Percentiles rank a stretch among this genome's conserved stretches.
Conservation (phyloP, 768 basidiomycete genomes). For the Rhodocollybia butyracea region DNA sequence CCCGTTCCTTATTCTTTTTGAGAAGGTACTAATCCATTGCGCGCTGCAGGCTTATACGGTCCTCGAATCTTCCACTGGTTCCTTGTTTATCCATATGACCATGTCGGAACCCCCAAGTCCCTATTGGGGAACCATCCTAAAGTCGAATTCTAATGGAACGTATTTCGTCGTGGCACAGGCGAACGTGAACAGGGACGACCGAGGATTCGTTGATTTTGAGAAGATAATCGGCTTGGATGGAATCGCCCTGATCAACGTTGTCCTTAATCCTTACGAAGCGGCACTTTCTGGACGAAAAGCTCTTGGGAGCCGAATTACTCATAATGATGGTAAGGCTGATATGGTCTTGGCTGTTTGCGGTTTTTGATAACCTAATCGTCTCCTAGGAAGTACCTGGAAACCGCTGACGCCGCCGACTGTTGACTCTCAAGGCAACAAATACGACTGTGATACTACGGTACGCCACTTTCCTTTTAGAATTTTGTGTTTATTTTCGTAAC, state of each 20-base stretch:
- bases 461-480: constrained; percentile 11
- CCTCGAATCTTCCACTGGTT: constrained; percentile 88
- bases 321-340: constrained; percentile 79
- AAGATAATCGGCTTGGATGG: constrained; percentile 96
- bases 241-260: constrained; percentile 90
- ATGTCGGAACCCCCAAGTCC: constrained; percentile 74
- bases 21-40: neutral
- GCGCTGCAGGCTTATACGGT: constrained; percentile 78
- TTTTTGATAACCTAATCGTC: too few relatives aligned
- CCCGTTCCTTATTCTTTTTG: neutral
- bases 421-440: constrained; percentile 75
- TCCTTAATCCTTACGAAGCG: constrained; percentile 79
- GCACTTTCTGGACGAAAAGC: constrained; percentile 66
- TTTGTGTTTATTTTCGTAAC: neutral
- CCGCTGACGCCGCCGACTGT: constrained; percentile 65
- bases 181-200: constrained; percentile 85
- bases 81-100: constrained; percentile 95
- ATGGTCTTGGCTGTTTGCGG: neutral
- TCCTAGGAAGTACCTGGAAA: constrained; percentile 82
- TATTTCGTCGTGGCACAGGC: constrained; percentile 88
- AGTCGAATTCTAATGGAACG: constrained; percentile 98
- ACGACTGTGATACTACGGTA: constrained; percentile 70
- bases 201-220: constrained; percentile 95
- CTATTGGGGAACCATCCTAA: constrained; percentile 88
- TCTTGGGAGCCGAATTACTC: constrained; percentile 85